phyloP scores from a whole-genome alignment of 331 rosid genomes.

The Pyrus hybrid region DNA sequence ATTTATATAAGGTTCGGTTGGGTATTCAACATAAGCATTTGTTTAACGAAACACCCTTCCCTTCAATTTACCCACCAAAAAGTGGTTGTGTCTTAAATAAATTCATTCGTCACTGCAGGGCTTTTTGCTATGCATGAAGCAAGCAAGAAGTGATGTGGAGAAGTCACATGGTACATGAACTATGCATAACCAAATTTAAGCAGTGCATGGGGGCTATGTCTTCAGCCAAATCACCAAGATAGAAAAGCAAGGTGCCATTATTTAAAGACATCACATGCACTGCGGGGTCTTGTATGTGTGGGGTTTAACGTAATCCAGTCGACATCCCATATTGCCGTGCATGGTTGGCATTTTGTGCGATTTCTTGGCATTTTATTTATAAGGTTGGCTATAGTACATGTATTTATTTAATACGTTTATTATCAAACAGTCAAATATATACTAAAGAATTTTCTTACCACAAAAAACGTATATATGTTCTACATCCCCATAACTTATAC shows the following conservation, averaged over 20 bases:
- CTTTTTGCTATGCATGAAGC: neutral
- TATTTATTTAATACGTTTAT: no score
- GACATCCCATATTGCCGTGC: slow-evolving; percentile 4
- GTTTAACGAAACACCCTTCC: no score
- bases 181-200: neutral
- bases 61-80: no score
- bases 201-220: neutral
- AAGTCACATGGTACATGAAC: neutral
- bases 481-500: neutral
- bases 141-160: neutral
- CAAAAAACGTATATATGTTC: no score
- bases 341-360: neutral
- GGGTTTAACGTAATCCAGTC: neutral
- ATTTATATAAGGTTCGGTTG: no score
- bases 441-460: no score
- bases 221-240: neutral
- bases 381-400: neutral
- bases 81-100: no score
- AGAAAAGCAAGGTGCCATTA: neutral
- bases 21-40: no score
- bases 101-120: no score
- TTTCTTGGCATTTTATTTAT: neutral
- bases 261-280: slow-evolving; percentile 30
- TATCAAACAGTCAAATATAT: neutral
- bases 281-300: neutral